Base-by-base conservation (phyloP, 306 rosid genomes). In the Comarum palustre region DNA sequence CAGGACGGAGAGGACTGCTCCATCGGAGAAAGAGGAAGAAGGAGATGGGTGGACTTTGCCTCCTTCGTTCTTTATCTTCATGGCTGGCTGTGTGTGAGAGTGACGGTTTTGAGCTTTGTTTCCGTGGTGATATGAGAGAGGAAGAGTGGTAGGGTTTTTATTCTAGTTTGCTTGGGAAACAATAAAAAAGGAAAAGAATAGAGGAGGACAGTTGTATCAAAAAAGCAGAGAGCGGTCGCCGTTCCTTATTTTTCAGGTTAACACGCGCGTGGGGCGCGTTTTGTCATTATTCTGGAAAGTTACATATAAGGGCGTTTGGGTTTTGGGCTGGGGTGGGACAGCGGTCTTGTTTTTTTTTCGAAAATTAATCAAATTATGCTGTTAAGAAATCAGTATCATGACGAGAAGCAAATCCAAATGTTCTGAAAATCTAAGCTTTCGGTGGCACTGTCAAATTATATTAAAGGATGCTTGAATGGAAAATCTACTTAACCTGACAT, bases 31-130 rank as follows among this genome's bases (percentile, higher is more conserved):
- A 20, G 84, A 39, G 80, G 52, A 4, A 83, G 87, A 81, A 0
- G 90, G 90, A 69, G 90, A 80, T 4, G 93, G 93, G 77, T 86
- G 73, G 2, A 88, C 89, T 73, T 82, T 88, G 39, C 90, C 90
- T 59, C 90, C 90, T 59, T 86, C 86, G 86, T 76, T 78, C 83
- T 88, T 86, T 48, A 82, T 80, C 82, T 88, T 88, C 90, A 86
- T 88, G 65, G 38, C 36, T 29, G 20, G 0, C 41, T 39, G 38
- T 34, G 38, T 34, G 38, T 0, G 9, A 6, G 9, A 4, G 64
- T 59, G 38, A 39, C 11, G 36, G 39, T 59, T 8, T 39, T 39
- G 43, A 39, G 43, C 43, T 8, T 68, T 60, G 8, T 14, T 68
- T 34, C 57, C 79, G 58, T 38, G 64, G 64, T 59, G 64, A 14